Percentiles rank a stretch among this genome's conserved stretches.
These are phyloP conservation scores for Pelargonium cotyledonis DNA, from an alignment of 441 rosid genomes.

Conservation along the genomic window DNA sequence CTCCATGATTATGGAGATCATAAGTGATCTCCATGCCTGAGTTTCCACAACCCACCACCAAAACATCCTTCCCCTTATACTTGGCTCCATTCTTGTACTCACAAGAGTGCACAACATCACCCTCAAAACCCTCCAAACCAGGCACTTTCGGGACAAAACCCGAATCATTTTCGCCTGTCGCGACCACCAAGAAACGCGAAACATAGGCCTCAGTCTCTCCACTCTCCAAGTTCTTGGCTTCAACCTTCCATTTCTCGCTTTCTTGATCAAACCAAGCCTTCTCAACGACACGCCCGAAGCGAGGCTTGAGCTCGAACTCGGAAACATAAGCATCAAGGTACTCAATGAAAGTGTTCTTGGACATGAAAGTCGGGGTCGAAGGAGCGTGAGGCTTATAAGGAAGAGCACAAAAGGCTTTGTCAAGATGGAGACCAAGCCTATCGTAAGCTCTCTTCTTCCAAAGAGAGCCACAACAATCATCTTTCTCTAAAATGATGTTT, in stretches of 20 bases:
- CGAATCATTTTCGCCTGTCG: conserved; percentile 34
- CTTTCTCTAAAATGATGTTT: conserved; percentile 38
- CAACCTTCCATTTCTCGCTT: conserved; percentile 26
- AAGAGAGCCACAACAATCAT: conserved; percentile 39
- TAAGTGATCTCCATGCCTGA: conserved; percentile 46
- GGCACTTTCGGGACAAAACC: conserved; percentile 26
- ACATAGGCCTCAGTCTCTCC: conserved; percentile 25
- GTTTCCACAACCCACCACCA: conserved; percentile 48
- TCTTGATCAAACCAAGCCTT: conserved; percentile 22
- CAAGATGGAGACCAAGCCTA: conserved; percentile 40
- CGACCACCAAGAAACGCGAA: conserved; percentile 37
- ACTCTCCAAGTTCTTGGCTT: conserved; percentile 14
- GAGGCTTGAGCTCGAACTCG: conserved; percentile 27
- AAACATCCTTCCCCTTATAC: conserved; percentile 28
- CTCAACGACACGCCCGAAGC: conserved; percentile 28
- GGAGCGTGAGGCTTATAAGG: conserved; percentile 34
- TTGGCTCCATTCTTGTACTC: conserved; percentile 31
- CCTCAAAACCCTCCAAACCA: conserved; percentile 31
- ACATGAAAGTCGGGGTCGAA: conserved; percentile 28
- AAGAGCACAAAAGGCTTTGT: conserved; percentile 40
- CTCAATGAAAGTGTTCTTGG: conserved; percentile 25
- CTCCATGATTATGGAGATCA: conserved; percentile 32
- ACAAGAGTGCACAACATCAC: conserved; percentile 32
- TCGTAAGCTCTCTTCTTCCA: conserved; percentile 52
- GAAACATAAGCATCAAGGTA: conserved; percentile 35